Base-by-base conservation (phyloP, 331 rosid genomes). In the Quercus tomentella region DNA sequence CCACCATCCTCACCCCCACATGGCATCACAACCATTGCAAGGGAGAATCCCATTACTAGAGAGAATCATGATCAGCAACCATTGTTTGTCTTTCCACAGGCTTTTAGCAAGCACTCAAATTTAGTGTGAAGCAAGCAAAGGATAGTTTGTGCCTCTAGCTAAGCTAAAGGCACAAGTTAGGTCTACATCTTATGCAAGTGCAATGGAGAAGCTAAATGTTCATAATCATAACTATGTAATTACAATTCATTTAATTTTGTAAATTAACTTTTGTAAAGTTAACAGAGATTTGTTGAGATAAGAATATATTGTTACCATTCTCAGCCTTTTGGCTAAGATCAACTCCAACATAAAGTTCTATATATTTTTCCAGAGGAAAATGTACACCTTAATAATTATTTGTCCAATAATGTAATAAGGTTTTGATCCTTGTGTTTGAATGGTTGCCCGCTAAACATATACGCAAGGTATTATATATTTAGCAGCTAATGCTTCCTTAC, bases 1-100 rank as follows among this genome's bases (percentile, higher is more conserved):
- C 98, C 99, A 6, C 94, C 97, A 18, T 45, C 75, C 9, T 93
- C 97, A 16, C 99, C 97, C 1, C 91, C 62, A n/a, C 66, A 83
- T 9, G 84, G 75, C 0, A 78, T 90, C 73, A 55, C 89, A 30
- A 51, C 87, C 8, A 79, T 96, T 61, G 80, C 89, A 0, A 88
- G 98, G 22, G 98, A 93, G 69, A 87, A 90, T 72, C 98, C 97
- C 21, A 72, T 82, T 51, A 74, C 77, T 33, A 79, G 82, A 80
- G 87, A 89, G 16, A 82, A 1, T 17, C 88, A 86, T 4, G 57
- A 3, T 30, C 82, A 80, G 20, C 70, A 75, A 5, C 55, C 89
- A 1, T 58, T 82, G 7, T 80, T 70, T 62, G 84, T 72, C 3
- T 78, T 82, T 79, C 86, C 91, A 18, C 51, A 85, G 16, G 81